These are phyloP conservation scores for Fusarium papillatum DNA, from an alignment of 2,329 filamentous ascomycete species.

Conservation along the genomic window DNA sequence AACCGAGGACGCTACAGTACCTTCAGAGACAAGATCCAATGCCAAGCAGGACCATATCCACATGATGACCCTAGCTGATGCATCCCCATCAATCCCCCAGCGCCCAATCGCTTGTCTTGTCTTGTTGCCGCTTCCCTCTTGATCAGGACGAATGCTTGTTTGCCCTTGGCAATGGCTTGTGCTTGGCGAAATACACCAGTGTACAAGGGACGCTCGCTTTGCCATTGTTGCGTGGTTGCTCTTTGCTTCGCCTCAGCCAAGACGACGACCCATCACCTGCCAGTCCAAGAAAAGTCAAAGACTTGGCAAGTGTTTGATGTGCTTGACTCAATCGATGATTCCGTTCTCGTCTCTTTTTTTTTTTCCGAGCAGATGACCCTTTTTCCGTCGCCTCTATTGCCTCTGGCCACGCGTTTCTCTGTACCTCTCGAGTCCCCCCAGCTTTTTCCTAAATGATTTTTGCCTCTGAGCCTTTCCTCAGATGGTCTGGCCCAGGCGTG, in stretches of 20 bases:
- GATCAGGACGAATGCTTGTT: slow-evolving; percentile 30
- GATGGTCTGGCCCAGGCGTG: neutral
- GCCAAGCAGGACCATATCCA: slow-evolving; percentile 19
- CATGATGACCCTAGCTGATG: slow-evolving; percentile 27
- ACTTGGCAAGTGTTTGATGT: slow-evolving; percentile 25
- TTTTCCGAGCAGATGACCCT: slow-evolving; percentile 8
- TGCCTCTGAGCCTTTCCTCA: neutral
- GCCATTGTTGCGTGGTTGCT: slow-evolving; percentile 1
- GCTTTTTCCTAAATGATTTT: neutral
- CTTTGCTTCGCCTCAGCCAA: slow-evolving; percentile 37
- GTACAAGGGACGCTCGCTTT: slow-evolving; percentile 8
- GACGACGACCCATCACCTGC: slow-evolving; percentile 32
- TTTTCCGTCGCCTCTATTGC: neutral
- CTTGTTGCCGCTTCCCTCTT: slow-evolving; percentile 9
- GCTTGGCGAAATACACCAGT: slow-evolving; percentile 30
- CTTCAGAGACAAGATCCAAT: neutral
- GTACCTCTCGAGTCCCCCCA: neutral
- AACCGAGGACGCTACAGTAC: neutral
- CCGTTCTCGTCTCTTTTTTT: slow-evolving; percentile 5
- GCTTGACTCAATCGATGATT: slow-evolving; percentile 21
- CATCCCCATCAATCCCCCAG: slow-evolving; percentile 15
- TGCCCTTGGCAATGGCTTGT: slow-evolving; percentile 38
- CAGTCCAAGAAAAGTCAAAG: slow-evolving; percentile 18
- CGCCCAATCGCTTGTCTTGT: slow-evolving; percentile 24
- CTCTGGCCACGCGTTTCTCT: neutral